Base-by-base conservation (phyloP, 208 protist genomes). In the Trypanosoma vivax region DNA sequence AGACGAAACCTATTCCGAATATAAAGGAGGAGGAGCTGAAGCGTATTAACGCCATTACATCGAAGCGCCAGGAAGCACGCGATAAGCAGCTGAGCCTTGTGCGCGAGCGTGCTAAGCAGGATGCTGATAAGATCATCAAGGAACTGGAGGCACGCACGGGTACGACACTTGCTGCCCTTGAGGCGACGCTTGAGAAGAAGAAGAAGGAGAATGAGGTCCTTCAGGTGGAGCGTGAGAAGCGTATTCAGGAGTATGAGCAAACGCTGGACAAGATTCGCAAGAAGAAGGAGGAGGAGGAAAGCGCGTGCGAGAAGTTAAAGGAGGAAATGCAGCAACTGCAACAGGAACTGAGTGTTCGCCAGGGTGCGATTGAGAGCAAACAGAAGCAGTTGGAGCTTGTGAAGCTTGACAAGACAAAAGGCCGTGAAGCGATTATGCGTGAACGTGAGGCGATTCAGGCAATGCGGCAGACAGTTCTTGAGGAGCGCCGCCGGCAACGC, bases 331-430 rank as follows among this genome's bases (percentile, higher is more conserved):
- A 45, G 29, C 70, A 86, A 51, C 50, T 94, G 18, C 82, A 95
- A 65, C 74, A 83, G 55, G 83, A 96, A 57, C 73, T 96, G 16
- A 71, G 54, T 18, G 50, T 62, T 27, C 79, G 89, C 37, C 83
- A 89, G 55, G 56, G 50, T 30, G 66, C 82, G 21, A 89, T 96
- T 70, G 65, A 70, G 45, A 50, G 33, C 19, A 91, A 92, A 71
- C 73, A 91, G 62, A 79, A 83, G 64, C 81, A 94, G 57, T 63
- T 96, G n/a, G 83, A 96, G 52, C 78, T 94, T 67, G 74, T 85
- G 35, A 73, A 75, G 46, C 72, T 91, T 41, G 86, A 96, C 65
- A 88, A 87, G 53, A 70, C 76, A 19, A 90, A 90, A 61, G 75
- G 83, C 29, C 73, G 74, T 40, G 89, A 96, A 30, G 83, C 82